Conservation (phyloP, 305 asterid genomes). For the Fraxinus dipetala region DNA sequence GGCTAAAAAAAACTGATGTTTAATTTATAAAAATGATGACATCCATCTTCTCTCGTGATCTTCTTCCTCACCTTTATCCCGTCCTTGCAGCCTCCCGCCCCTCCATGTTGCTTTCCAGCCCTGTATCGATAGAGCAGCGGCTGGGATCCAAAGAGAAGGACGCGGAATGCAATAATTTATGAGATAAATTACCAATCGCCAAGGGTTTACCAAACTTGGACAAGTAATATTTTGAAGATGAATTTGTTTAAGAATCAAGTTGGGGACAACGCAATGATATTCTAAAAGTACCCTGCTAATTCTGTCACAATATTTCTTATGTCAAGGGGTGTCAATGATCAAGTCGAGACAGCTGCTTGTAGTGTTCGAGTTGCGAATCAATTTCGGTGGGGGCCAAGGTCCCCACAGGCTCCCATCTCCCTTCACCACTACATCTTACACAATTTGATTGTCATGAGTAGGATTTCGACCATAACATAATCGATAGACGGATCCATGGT, state of each 20-base stretch:
- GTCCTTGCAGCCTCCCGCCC: not conserved
- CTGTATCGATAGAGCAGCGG: not conserved
- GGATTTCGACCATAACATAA: too few relatives aligned
- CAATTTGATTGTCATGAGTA: too few relatives aligned
- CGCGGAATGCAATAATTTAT: not conserved
- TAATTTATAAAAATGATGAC: not conserved
- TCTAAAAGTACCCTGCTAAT: not conserved
- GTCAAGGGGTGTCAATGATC: not conserved
- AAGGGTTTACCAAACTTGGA: not conserved
- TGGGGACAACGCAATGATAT: not conserved
- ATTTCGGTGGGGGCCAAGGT: too few relatives aligned
- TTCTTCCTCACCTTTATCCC: not conserved
- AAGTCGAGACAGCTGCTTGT: not conserved
- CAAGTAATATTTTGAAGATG: not conserved
- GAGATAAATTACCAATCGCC: not conserved
- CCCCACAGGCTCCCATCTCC: not conserved
- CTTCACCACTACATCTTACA: not conserved
- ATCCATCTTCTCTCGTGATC: not conserved
- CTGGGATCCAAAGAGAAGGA: not conserved
- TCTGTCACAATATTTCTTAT: not conserved
- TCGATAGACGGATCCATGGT: too few relatives aligned
- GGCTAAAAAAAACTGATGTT: not conserved
- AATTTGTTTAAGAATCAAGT: not conserved
- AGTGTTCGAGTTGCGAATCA: not conserved
- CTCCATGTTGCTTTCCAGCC: not conserved